Evolutionary conservation across 2,329 filamentous ascomycete species (phyloP).

Genomic region (Hymenoscyphus scutula): DNA sequence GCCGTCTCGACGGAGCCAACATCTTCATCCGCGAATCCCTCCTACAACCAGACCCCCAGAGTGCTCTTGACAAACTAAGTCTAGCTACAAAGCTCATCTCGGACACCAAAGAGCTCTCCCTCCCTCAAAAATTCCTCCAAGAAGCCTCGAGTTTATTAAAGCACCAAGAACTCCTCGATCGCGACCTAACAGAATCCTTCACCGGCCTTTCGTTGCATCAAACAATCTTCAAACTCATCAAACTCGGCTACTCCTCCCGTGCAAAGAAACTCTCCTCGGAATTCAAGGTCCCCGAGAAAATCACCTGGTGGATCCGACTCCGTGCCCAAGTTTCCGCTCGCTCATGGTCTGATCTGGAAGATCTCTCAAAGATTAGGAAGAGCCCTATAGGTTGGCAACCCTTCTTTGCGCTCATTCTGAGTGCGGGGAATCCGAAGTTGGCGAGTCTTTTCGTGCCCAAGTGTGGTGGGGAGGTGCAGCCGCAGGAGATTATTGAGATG

Average conservation of each 20-base stretch:
- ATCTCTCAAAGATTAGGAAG: slow-evolving; percentile 72
- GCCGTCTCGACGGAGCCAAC: slow-evolving; percentile 81
- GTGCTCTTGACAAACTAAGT: slow-evolving; percentile 81
- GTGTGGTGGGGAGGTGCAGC: slow-evolving; percentile 59
- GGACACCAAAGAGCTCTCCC: slow-evolving; percentile 75
- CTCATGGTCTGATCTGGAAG: slow-evolving; percentile 91
- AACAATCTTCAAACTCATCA: slow-evolving; percentile 85
- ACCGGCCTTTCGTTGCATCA: slow-evolving; percentile 85
- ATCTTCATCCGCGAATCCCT: slow-evolving; percentile 85
- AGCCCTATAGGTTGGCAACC: slow-evolving; percentile 96
- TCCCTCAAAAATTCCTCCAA: slow-evolving; percentile 72
- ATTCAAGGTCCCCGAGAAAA: slow-evolving; percentile 90
- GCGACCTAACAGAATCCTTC: slow-evolving; percentile 75
- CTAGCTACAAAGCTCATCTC: slow-evolving; percentile 78
- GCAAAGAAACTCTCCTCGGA: slow-evolving; percentile 86
- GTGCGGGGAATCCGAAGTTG: slow-evolving; percentile 85
- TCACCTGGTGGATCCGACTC: slow-evolving; percentile 82
- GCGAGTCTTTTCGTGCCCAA: slow-evolving; percentile 85
- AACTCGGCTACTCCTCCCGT: slow-evolving; percentile 76
- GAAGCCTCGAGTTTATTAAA: slow-evolving; percentile 78
- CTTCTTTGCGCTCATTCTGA: slow-evolving; percentile 85
- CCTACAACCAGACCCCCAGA: slow-evolving; percentile 64
- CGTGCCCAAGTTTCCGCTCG: slow-evolving; percentile 85
- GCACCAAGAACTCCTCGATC: slow-evolving; percentile 84
- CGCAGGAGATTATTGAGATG: slow-evolving; percentile 77